Evolutionary conservation across 1,284 basidiomycete species (phyloP).

Genomic region (Rhodotorula sp.): DNA sequence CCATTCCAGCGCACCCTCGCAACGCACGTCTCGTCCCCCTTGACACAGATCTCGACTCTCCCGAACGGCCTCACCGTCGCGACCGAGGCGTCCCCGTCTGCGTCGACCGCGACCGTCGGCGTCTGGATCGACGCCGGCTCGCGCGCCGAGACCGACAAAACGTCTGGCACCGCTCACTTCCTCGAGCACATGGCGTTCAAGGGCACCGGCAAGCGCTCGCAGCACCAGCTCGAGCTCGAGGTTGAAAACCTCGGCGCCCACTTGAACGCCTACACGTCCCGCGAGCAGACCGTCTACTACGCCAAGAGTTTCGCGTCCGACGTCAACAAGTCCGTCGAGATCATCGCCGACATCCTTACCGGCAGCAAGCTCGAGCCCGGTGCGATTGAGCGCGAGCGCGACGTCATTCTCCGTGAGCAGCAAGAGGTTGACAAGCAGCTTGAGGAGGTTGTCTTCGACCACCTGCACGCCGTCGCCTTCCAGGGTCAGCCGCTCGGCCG

Average conservation of each 20-base stretch:
- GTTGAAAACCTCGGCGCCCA: slow-evolving; percentile 98
- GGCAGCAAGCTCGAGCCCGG: slow-evolving; percentile 88
- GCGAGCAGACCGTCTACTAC: slow-evolving; percentile 99
- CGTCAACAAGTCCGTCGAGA: slow-evolving; percentile 85
- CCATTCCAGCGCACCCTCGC: slow-evolving; percentile 50
- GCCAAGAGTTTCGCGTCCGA: slow-evolving; percentile 99
- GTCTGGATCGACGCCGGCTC: slow-evolving; percentile 99
- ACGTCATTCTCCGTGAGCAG: slow-evolving; percentile 95
- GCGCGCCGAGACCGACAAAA: slow-evolving; percentile 88
- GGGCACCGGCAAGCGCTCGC: slow-evolving; percentile 85
- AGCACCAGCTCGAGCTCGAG: slow-evolving; percentile 91
- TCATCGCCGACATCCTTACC: slow-evolving; percentile 97
- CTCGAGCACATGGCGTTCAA: slow-evolving; percentile 86
- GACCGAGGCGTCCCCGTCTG: slow-evolving; percentile 79
- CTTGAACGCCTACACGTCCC: slow-evolving; percentile 96
- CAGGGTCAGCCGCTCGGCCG: slow-evolving; percentile 88
- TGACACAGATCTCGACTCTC: slow-evolving; percentile 82
- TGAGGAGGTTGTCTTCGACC: slow-evolving; percentile 98
- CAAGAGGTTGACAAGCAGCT: slow-evolving; percentile 99
- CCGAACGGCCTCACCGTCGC: slow-evolving; percentile 80
- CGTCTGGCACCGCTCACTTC: slow-evolving; percentile 97
- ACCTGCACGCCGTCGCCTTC: slow-evolving; percentile 95
- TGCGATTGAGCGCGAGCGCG: slow-evolving; percentile 93
- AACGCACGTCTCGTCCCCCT: slow-evolving; percentile 66
- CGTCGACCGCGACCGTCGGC: slow-evolving; percentile 97